Conservation (phyloP, 2,329 filamentous ascomycete species). For the Cercospora sesami region DNA sequence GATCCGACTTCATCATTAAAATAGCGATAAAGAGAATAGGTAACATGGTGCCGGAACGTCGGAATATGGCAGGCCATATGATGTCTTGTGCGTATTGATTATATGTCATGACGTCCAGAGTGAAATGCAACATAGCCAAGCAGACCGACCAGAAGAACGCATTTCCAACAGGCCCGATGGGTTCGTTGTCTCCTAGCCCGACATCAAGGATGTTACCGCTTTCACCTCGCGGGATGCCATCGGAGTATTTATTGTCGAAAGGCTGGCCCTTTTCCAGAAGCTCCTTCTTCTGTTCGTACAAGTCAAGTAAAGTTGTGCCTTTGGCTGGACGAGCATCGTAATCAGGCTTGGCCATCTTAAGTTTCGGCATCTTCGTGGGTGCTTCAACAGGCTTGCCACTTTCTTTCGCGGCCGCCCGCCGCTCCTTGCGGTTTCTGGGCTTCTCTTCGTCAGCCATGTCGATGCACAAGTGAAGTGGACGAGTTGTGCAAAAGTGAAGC, state of each 20-base stretch:
- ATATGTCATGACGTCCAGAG: slow-evolving; percentile 75
- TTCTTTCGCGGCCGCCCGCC: slow-evolving; percentile 43
- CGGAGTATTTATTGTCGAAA: slow-evolving; percentile 48
- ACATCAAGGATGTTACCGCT: slow-evolving; percentile 40
- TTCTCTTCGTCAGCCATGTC: slow-evolving; percentile 24
- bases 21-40: slow-evolving; percentile 49
- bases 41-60: slow-evolving; percentile 51
- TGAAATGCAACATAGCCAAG: slow-evolving; percentile 72
- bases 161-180: slow-evolving; percentile 50
- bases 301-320: slow-evolving; percentile 69
- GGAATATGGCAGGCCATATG: slow-evolving; percentile 57
- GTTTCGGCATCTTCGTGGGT: slow-evolving; percentile 50
- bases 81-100: slow-evolving; percentile 73
- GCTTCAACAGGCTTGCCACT: slow-evolving; percentile 40
- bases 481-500: slow-evolving; percentile 2
- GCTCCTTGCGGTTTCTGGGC: slow-evolving; percentile 48
- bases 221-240: slow-evolving; percentile 36
- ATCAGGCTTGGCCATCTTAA: slow-evolving; percentile 69
- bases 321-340: slow-evolving; percentile 55
- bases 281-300: slow-evolving; percentile 63
- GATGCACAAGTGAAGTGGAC: background rate
- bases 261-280: slow-evolving; percentile 51
- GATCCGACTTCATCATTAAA: slow-evolving; percentile 46
- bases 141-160: slow-evolving; percentile 55
- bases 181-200: slow-evolving; percentile 43